Percentiles rank a stretch among this genome's conserved stretches.
phyloP scores from a whole-genome alignment of 208 protist genomes.

The Crithidia expoeki region DNA sequence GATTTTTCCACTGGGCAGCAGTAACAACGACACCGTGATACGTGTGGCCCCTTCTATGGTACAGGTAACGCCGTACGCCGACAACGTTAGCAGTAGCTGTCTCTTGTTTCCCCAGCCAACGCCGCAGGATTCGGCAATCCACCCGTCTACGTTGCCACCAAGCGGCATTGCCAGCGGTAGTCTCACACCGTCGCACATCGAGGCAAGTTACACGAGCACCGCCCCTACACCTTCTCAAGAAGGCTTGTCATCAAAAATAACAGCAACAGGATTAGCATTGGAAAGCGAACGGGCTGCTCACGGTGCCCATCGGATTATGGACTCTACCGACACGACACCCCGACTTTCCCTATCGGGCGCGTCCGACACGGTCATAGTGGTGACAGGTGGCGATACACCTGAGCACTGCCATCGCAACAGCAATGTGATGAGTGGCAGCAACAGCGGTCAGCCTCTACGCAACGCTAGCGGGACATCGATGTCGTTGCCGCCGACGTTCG shows the following conservation, averaged over 20 bases:
- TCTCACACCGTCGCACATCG: conserved; percentile 20
- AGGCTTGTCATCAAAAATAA: background rate
- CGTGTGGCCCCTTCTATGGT: background rate
- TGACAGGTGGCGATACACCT: conserved; percentile 26
- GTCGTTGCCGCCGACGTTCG: background rate
- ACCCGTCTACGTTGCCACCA: background rate
- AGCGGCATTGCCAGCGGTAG: background rate
- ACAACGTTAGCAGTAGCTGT: background rate
- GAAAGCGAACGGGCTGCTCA: background rate
- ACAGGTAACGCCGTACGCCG: background rate
- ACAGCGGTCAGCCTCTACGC: background rate
- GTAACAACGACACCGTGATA: background rate
- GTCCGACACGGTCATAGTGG: conserved; percentile 17
- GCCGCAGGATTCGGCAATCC: background rate
- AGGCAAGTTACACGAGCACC: conserved; percentile 16
- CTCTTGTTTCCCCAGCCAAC: background rate
- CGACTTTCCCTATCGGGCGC: conserved; percentile 2
- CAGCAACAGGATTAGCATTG: too few species aligned
- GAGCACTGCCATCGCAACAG: background rate
- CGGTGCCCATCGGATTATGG: background rate
- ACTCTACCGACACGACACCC: conserved; percentile 14
- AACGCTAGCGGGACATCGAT: background rate
- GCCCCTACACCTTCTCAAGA: background rate
- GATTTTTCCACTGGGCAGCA: background rate
- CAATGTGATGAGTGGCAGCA: too few species aligned